Percentiles rank a stretch among this genome's conserved stretches.
Conservation (phyloP, 371 early-diverging fungal genomes). For the Aphelidium insulamus region DNA sequence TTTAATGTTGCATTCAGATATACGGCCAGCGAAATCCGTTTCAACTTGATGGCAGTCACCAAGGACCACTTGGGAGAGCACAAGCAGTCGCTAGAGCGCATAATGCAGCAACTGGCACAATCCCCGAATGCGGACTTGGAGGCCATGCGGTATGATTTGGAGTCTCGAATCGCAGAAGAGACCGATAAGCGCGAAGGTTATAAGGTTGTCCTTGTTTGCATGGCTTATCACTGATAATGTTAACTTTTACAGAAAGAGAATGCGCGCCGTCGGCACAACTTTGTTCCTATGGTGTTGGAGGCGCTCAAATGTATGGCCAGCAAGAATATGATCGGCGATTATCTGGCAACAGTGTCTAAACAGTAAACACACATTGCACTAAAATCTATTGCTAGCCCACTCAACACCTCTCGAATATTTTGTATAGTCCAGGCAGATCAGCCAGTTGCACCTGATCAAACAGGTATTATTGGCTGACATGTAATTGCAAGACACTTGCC, state of each 20-base stretch:
- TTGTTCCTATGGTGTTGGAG: conserved; percentile 53
- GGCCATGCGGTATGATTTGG: no score
- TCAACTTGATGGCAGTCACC: conserved; percentile 67
- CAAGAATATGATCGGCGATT: no score
- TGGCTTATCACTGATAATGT: background rate
- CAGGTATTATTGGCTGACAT: no score
- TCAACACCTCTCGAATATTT: conserved; percentile 75
- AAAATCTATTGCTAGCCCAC: no score
- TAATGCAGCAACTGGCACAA: no score
- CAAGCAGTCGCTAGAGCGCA: conserved; percentile 18
- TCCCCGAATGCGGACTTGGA: no score
- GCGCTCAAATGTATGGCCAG: no score
- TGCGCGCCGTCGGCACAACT: conserved; percentile 48
- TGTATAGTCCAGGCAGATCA: conserved; percentile 67
- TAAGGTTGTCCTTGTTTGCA: conserved; percentile 8
- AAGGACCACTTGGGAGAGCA: conserved; percentile 32
- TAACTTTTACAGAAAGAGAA: conserved; percentile 31
- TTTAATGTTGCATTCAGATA: conserved; percentile 11
- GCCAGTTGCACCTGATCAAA: conserved; percentile 50
- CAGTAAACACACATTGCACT: no score
- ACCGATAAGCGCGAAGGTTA: conserved; percentile 7
- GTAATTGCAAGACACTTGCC: no score
- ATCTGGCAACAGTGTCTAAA: no score
- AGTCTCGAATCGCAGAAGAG: conserved; percentile 1
- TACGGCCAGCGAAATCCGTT: conserved; percentile 42